Conservation (phyloP, 139 green algal genomes). For the Ulvella scutata region DNA sequence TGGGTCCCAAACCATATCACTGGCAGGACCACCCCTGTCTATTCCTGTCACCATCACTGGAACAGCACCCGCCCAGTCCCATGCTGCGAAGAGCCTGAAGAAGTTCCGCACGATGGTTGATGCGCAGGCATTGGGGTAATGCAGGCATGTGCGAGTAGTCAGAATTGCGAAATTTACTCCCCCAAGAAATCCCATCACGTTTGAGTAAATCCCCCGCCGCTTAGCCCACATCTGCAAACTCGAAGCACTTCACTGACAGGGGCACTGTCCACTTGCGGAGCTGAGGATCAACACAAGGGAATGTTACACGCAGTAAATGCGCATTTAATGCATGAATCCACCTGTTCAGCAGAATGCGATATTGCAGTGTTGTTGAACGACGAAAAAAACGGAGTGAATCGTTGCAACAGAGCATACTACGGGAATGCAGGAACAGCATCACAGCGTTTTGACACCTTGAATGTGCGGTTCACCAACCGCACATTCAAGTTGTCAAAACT, state of each 20-base stretch:
- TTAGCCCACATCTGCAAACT: constrained; percentile 80
- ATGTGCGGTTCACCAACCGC: constrained; percentile 2
- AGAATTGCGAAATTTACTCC: constrained; percentile 96
- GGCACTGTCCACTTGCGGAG: neutral
- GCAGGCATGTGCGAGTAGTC: constrained; percentile 75
- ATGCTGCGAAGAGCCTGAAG: neutral
- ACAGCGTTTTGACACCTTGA: no score
- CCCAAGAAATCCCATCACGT: constrained; percentile 80
- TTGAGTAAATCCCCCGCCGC: constrained; percentile 53
- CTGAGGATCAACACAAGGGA: constrained; percentile 8
- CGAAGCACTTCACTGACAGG: constrained; percentile 24
- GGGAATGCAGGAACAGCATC: no score
- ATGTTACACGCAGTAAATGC: neutral
- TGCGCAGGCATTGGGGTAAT: constrained; percentile 58
- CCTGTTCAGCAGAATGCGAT: no score
- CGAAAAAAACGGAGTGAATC: no score
- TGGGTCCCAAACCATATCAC: neutral
- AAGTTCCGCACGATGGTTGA: neutral
- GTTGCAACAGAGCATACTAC: no score
- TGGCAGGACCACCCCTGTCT: neutral
- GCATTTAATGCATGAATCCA: neutral
- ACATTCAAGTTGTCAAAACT: constrained; percentile 11
- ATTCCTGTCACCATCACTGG: constrained; percentile 1
- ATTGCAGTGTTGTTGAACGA: no score
- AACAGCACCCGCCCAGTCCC: neutral